Evolutionary conservation across 495 filamentous ascomycete genomes (phyloP).

Genomic region (Penicillium ochrochloron): DNA sequence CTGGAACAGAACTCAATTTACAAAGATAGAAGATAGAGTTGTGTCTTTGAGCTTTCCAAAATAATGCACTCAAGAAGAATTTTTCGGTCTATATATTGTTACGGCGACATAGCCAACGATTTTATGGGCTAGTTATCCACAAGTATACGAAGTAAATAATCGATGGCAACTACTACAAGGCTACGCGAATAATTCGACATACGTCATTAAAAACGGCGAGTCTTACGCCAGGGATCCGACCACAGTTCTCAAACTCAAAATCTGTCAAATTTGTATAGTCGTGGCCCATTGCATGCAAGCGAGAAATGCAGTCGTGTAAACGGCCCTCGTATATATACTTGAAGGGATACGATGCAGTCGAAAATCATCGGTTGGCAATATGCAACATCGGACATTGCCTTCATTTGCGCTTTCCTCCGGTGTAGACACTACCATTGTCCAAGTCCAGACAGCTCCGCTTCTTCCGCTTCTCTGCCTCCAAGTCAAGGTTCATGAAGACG

Average conservation of each 20-base stretch:
- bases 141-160: not conserved
- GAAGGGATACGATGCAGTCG: not conserved
- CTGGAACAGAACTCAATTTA: not conserved
- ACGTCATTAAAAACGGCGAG: not conserved
- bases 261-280: not conserved
- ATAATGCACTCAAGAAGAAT: not conserved
- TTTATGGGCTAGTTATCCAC: not conserved
- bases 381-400: not conserved
- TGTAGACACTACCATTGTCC: not conserved
- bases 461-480: not conserved
- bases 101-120: not conserved
- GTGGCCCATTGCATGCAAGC: not conserved
- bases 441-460: not conserved
- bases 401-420: not conserved
- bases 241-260: not conserved
- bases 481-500: not conserved
- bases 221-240: not conserved
- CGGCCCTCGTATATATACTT: not conserved
- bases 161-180: not conserved
- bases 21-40: not conserved
- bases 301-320: not conserved
- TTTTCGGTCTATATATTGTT: not conserved
- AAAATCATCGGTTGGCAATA: not conserved
- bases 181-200: not conserved
- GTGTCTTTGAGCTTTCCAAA: not conserved